These are phyloP conservation scores for Casuarina glauca DNA, from an alignment of 306 rosid species.

Conservation along the genomic window DNA sequence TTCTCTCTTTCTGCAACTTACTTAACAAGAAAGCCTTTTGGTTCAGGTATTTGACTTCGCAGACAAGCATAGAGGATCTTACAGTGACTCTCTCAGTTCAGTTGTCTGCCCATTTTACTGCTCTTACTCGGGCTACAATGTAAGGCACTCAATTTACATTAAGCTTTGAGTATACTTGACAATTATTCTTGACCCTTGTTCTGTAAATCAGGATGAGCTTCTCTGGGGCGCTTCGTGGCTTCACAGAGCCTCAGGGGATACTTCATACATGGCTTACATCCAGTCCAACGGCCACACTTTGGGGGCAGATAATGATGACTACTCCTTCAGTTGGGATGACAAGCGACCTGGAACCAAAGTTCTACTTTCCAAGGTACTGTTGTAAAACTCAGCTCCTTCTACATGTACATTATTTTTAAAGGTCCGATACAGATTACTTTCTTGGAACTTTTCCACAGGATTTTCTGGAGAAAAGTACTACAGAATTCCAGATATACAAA, in stretches of 20 bases:
- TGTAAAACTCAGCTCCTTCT: background rate
- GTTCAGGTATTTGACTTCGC: constrained; percentile 74
- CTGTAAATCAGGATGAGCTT: constrained; percentile 72
- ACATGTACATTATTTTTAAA: background rate
- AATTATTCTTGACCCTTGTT: constrained; percentile 1
- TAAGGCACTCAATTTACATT: constrained; percentile 26
- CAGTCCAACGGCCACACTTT: constrained; percentile 74
- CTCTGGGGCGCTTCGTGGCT: constrained; percentile 97
- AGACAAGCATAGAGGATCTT: constrained; percentile 78
- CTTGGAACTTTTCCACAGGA: constrained; percentile 38
- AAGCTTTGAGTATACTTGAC: background rate
- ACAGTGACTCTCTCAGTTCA: constrained; percentile 70
- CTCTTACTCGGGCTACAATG: constrained; percentile 88
- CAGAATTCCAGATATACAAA: constrained; percentile 65
- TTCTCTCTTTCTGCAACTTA: background rate
- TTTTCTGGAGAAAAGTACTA: constrained; percentile 51
- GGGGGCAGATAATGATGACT: constrained; percentile 78
- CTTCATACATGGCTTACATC: constrained; percentile 56
- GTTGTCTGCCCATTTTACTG: constrained; percentile 89
- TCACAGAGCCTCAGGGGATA: constrained; percentile 61
- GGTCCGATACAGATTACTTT: background rate
- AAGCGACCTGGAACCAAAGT: constrained; percentile 84
- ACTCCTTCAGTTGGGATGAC: constrained; percentile 89
- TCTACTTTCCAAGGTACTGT: constrained; percentile 70
- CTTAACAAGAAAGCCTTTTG: constrained; percentile 2